These are phyloP conservation scores for Suillus subalutaceus DNA, from an alignment of 768 basidiomycete species.

Conservation along the genomic window DNA sequence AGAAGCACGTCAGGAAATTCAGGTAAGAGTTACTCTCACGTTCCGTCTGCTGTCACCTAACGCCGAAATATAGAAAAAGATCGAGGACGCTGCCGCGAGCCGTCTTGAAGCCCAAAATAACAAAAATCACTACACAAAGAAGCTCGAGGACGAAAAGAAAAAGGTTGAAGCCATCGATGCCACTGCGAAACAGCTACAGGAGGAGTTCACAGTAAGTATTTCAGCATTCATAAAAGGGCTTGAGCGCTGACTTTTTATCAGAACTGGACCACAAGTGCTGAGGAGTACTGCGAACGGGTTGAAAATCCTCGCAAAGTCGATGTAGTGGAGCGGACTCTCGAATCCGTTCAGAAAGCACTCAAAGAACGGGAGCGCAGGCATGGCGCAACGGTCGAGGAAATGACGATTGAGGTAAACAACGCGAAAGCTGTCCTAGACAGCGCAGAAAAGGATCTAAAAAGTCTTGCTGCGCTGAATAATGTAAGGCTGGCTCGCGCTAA, in stretches of 20 bases:
- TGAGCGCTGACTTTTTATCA: constrained; percentile 27
- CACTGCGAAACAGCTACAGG: constrained; percentile 51
- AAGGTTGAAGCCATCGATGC: constrained; percentile 49
- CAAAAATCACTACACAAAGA: constrained; percentile 51
- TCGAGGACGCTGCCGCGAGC: constrained; percentile 49
- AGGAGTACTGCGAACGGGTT: constrained; percentile 59
- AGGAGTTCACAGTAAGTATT: constrained; percentile 61
- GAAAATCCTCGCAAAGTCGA: constrained; percentile 59
- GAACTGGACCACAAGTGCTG: constrained; percentile 68
- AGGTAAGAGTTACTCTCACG: constrained; percentile 40
- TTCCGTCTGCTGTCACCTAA: not conserved
- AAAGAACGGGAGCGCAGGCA: constrained; percentile 73
- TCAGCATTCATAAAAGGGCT: not conserved
- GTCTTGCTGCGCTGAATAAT: constrained; percentile 66
- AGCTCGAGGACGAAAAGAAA: constrained; percentile 52
- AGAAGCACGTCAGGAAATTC: constrained; percentile 41
- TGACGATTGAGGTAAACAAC: constrained; percentile 71
- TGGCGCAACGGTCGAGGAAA: constrained; percentile 76
- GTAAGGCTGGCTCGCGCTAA: constrained; percentile 37
- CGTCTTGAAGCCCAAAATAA: constrained; percentile 55
- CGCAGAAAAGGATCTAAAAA: constrained; percentile 63
- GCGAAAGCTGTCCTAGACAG: constrained; percentile 60
- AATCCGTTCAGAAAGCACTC: constrained; percentile 65
- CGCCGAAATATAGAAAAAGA: constrained; percentile 43
- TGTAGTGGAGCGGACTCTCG: constrained; percentile 60